Evolutionary conservation across 805 yeast genomes (phyloP), one percentile per base, ranked within the genome.

Genomic region (Starmerella cellae): DNA sequence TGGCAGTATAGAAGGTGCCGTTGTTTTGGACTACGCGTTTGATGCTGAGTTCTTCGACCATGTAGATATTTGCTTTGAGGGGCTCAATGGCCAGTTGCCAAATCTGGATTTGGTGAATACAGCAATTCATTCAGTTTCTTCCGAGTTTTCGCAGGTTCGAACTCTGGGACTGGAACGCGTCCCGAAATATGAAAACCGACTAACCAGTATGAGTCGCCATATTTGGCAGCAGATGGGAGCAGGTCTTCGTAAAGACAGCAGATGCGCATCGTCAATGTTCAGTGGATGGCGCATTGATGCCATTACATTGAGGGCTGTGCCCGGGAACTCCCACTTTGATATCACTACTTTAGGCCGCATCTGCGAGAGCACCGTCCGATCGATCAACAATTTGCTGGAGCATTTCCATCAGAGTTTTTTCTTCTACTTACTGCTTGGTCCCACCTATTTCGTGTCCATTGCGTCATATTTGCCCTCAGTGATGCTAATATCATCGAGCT

Each of bases 251-350:
- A 21, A 16, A 9, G 13, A 11, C 31, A 9, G 37, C 5, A 31
- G 36, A 24, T 20, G 27, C 10, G 82, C 91, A n/a, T 76, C 85
- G 52, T 96, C 88, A 57, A 84, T 88, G 13, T 91, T 88, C 57
- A 79, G 91, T 41, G 96, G 97, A 4, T 91, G 95, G 94, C 79
- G 93, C 58, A 81, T 91, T 45, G 97, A 88, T 60, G 79, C 97
- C 0, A 60, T 91, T 18, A 82, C 95, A 0, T 56, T 91, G 27
- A 71, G 72, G 42, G 97, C 94, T 3, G 29, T 43, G 0, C 63
- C 60, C 26, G 83, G 82, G 1, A 64, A 61, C 2, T 53, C 54
- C 1, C 82, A 82, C 1, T 68, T 67, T 42, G 97, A 91, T 62
- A 77, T 88, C 44, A 88, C 97, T 1, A 84, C 91, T 21, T 79